Conservation (phyloP, 140 eudicot genomes). For the Anethum foeniculum region DNA sequence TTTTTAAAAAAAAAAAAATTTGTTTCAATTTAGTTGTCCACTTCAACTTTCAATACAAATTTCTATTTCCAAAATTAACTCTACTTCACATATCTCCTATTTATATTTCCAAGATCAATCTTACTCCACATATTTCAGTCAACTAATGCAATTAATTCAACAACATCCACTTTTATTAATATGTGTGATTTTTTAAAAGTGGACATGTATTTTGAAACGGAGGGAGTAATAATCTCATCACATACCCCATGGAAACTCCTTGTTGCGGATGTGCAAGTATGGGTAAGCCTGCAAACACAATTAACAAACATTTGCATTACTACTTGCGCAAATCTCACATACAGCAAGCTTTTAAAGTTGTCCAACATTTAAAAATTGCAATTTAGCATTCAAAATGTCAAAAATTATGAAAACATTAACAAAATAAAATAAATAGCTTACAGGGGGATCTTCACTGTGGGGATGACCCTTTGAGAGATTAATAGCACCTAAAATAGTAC, state of each 20-base stretch:
- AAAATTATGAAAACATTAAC: neutral
- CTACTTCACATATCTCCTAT: too few species aligned
- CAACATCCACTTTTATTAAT: too few species aligned
- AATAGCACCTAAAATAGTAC: constrained; percentile 48
- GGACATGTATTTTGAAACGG: too few species aligned
- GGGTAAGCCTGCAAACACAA: constrained; percentile 62
- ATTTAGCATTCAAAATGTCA: neutral
- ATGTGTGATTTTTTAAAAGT: too few species aligned
- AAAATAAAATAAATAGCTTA: constrained; percentile 27
- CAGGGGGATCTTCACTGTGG: constrained; percentile 80
- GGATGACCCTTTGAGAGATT: constrained; percentile 86
- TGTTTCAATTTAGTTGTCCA: too few species aligned
- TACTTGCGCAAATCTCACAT: neutral
- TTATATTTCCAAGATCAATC: too few species aligned
- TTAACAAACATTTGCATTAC: neutral
- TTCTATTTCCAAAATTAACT: too few species aligned
- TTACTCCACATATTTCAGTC: too few species aligned
- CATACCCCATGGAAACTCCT: constrained; percentile 99
- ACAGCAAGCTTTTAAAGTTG: neutral
- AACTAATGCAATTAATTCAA: too few species aligned
- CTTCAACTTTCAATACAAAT: too few species aligned
- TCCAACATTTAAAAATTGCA: neutral
- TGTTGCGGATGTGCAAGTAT: constrained; percentile 88
- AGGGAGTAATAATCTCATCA: too few species aligned
- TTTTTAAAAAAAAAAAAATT: too few species aligned